These are phyloP conservation scores for Aegilops bicornis DNA, from an alignment of 176 grass and related monocot species.

Conservation along the genomic window DNA sequence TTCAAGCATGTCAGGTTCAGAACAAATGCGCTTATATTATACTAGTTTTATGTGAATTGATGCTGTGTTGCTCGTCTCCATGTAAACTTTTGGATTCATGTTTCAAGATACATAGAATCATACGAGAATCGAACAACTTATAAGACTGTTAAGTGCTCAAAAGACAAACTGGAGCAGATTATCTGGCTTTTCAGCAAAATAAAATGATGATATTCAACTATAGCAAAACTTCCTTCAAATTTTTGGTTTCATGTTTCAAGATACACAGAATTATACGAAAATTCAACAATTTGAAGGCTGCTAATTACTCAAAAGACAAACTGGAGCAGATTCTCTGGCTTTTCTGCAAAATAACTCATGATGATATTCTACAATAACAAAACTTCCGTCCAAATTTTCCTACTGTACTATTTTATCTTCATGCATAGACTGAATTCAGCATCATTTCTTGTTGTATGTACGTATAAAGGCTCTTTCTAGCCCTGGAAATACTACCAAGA, in stretches of 20 bases:
- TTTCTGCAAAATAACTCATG: too few relatives aligned
- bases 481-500: background rate
- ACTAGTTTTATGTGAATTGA: background rate
- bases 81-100: constrained; percentile 5
- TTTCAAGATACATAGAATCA: background rate
- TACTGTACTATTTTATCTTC: background rate
- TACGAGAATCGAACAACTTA: constrained; percentile 1
- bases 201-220: background rate
- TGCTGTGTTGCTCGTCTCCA: background rate
- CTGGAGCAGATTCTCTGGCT: too few relatives aligned
- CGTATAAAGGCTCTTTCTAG: background rate
- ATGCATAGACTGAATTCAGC: background rate
- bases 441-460: background rate
- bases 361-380: too few relatives aligned
- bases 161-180: background rate
- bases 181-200: background rate
- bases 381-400: too few relatives aligned
- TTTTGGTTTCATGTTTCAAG: too few relatives aligned
- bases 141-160: background rate
- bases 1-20: background rate
- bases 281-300: too few relatives aligned
- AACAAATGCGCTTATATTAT: constrained; percentile 1
- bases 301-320: too few relatives aligned
- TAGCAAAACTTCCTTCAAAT: background rate
- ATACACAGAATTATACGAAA: too few relatives aligned